Evolutionary conservation across 768 basidiomycete species (phyloP).

Genomic region (Russula olivacea): DNA sequence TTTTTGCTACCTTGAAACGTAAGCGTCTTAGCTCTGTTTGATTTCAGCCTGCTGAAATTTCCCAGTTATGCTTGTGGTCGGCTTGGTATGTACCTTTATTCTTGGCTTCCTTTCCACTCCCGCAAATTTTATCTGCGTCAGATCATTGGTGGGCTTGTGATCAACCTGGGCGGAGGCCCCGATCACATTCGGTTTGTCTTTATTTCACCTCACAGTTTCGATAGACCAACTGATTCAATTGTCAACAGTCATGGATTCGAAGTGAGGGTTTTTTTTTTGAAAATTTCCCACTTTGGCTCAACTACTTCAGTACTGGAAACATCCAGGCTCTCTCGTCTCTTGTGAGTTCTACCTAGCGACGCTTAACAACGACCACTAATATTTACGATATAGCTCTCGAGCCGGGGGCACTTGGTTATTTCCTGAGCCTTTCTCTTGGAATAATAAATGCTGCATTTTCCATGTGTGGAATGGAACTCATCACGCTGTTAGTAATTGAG

Average conservation of each 20-base stretch:
- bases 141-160: slow-evolving; percentile 24
- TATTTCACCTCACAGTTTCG: background rate
- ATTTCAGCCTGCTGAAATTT: slow-evolving; percentile 1
- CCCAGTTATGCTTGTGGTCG: slow-evolving; percentile 24
- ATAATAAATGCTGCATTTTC: slow-evolving; percentile 22
- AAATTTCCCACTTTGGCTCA: background rate
- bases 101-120: background rate
- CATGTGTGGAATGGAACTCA: slow-evolving; percentile 25
- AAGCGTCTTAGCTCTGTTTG: background rate
- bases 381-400: slow-evolving; percentile 16
- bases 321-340: slow-evolving; percentile 24
- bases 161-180: slow-evolving; percentile 24
- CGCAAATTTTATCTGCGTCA: background rate
- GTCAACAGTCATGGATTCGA: slow-evolving; percentile 22
- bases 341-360: slow-evolving; percentile 1
- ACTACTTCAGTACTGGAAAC: slow-evolving; percentile 18
- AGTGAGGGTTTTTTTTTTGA: background rate
- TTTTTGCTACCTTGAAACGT: slow-evolving; percentile 25
- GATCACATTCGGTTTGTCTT: slow-evolving; percentile 22
- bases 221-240: background rate
- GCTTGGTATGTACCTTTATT: slow-evolving; percentile 13
- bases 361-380: background rate
- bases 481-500: slow-evolving; percentile 17
- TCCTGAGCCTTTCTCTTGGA: slow-evolving; percentile 22
- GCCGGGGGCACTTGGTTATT: slow-evolving; percentile 23